These are phyloP conservation scores for Epicoccum nigrum DNA, from an alignment of 2,329 filamentous ascomycete genomes.

Conservation along the genomic window DNA sequence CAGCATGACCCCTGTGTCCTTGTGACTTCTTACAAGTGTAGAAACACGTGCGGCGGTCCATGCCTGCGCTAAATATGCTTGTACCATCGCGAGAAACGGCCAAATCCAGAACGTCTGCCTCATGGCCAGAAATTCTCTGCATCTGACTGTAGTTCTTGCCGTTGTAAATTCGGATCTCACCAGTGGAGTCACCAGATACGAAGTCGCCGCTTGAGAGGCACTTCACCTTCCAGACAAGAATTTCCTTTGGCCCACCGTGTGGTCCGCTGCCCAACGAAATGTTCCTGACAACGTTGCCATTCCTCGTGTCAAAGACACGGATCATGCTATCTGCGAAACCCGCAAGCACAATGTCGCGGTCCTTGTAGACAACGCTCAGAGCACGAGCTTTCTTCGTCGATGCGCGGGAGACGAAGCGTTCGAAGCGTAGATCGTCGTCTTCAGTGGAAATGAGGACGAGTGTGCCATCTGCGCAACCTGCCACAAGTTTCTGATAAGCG, in stretches of 20 bases:
- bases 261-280: conserved; percentile 87
- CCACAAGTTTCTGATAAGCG: conserved; percentile 69
- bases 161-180: conserved; percentile 92
- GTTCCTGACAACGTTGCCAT: conserved; percentile 74
- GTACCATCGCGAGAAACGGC: conserved; percentile 79
- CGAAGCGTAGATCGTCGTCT: conserved; percentile 81
- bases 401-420: conserved; percentile 75
- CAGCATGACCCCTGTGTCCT: conserved; percentile 49
- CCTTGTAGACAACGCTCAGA: conserved; percentile 89
- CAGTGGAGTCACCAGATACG: conserved; percentile 92
- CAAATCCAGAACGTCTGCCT: conserved; percentile 90
- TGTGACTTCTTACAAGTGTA: conserved; percentile 62
- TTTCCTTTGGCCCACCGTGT: conserved; percentile 77
- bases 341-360: conserved; percentile 79
- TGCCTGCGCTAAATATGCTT: conserved; percentile 85
- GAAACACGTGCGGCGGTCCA: conserved; percentile 85
- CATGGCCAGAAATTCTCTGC: conserved; percentile 85
- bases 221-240: conserved; percentile 92
- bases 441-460: conserved; percentile 86
- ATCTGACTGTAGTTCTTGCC: conserved; percentile 87
- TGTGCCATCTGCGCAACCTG: conserved; percentile 89
- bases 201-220: conserved; percentile 87
- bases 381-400: conserved; percentile 86
- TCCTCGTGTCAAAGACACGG: conserved; percentile 84
- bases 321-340: conserved; percentile 98